Conservation (phyloP, 2,329 filamentous ascomycete genomes). For the Aspergillus glaucus region DNA sequence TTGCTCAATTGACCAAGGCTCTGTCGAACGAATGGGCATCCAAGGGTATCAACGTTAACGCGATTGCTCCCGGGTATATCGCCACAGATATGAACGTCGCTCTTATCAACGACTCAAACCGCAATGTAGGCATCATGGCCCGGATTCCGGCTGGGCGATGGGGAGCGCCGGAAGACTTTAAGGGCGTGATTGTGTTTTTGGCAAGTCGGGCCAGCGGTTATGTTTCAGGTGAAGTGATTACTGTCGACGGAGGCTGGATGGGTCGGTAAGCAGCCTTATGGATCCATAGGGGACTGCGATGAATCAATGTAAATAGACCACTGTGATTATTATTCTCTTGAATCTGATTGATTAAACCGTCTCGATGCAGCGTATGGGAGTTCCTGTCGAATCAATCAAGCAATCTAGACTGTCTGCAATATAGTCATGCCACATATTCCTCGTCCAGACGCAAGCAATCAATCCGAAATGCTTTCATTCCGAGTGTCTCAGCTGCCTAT, state of each 20-base stretch:
- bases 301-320: conserved; percentile 2
- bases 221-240: conserved; percentile 73
- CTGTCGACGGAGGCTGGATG: conserved; percentile 93
- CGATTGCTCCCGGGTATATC: conserved; percentile 84
- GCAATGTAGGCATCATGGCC: conserved; percentile 67
- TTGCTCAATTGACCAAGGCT: conserved; percentile 78
- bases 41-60: conserved; percentile 78
- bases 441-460: too few relatives aligned
- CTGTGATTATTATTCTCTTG: background rate
- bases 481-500: too few relatives aligned
- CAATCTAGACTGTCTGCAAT: too few relatives aligned
- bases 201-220: conserved; percentile 72
- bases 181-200: conserved; percentile 71
- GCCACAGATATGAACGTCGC: conserved; percentile 92
- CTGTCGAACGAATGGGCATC: conserved; percentile 79
- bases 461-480: too few relatives aligned
- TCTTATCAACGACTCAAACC: conserved; percentile 63
- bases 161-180: conserved; percentile 81
- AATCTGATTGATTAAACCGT: too few relatives aligned
- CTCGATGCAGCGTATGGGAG: too few relatives aligned
- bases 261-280: conserved; percentile 51
- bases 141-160: conserved; percentile 79
- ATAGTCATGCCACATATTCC: too few relatives aligned
- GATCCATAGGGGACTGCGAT: background rate
- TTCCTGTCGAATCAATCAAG: too few relatives aligned